A percentile compares a stretch with the other conserved stretches of the same genome.
Conservation (phyloP, 2,329 filamentous ascomycete species). For the Hymenoscyphus scutula region DNA sequence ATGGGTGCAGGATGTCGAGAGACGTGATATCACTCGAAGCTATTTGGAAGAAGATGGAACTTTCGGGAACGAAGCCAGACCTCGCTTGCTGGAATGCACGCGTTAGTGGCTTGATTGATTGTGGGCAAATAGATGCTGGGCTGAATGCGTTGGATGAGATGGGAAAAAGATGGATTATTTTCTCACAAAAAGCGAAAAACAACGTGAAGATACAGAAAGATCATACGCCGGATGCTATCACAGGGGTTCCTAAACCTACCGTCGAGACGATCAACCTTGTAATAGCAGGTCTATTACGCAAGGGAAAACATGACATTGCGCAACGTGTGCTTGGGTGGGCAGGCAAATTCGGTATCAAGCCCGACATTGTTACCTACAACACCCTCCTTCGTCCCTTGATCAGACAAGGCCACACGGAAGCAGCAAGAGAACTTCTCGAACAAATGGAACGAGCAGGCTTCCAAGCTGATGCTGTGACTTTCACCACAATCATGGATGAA, state of each 20-base stretch:
- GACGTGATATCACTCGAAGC: constrained; percentile 60
- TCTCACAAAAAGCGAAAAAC: constrained; percentile 24
- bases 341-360: constrained; percentile 42
- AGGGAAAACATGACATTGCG: constrained; percentile 48
- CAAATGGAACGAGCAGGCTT: constrained; percentile 58
- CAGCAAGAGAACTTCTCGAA: constrained; percentile 52
- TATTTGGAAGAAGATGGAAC: constrained; percentile 65
- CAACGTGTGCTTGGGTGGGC: constrained; percentile 52
- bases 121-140: constrained; percentile 53
- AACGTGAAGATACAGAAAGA: constrained; percentile 23
- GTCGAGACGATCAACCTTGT: constrained; percentile 69
- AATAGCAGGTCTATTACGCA: constrained; percentile 58
- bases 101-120: constrained; percentile 62
- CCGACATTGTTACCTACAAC: constrained; percentile 59
- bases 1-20: constrained; percentile 61
- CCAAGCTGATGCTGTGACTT: constrained; percentile 64
- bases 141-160: constrained; percentile 66
- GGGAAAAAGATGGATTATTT: constrained; percentile 53
- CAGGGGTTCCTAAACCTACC: constrained; percentile 53
- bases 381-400: constrained; percentile 63
- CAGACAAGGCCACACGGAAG: constrained; percentile 44
- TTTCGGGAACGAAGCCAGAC: constrained; percentile 60
- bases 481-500: constrained; percentile 68
- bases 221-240: constrained; percentile 32
- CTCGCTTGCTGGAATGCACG: constrained; percentile 66